phyloP scores from a whole-genome alignment of 768 basidiomycete species.

The Udeniomyces megalosporus region DNA sequence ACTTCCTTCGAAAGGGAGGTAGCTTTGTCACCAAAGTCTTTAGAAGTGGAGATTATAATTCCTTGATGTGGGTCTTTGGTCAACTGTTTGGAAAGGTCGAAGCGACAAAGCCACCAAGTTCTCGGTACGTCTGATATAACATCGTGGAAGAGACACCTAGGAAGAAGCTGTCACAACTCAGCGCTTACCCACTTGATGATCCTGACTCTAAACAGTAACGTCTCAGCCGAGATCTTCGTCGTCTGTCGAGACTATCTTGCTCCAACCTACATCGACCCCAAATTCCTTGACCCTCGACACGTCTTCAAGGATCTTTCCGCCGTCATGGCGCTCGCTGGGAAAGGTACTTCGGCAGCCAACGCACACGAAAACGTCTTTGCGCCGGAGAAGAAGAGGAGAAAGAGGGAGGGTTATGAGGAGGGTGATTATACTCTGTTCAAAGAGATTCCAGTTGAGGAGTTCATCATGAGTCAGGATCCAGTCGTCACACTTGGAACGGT shows the following conservation, averaged over 20 bases:
- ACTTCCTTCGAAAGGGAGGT: slow-evolving; percentile 82
- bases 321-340: slow-evolving; percentile 16
- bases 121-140: slow-evolving; percentile 49
- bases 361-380: slow-evolving; percentile 72
- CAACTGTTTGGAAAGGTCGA: slow-evolving; percentile 93
- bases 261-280: slow-evolving; percentile 89
- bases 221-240: slow-evolving; percentile 99
- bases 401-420: slow-evolving; percentile 87
- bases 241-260: slow-evolving; percentile 89
- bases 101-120: slow-evolving; percentile 95
- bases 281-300: slow-evolving; percentile 91
- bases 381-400: slow-evolving; percentile 86
- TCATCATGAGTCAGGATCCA: slow-evolving; percentile 52
- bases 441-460: slow-evolving; percentile 49
- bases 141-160: too few species aligned
- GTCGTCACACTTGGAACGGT: slow-evolving; percentile 58
- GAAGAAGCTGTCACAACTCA: too few species aligned
- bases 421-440: slow-evolving; percentile 85
- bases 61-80: slow-evolving; percentile 94
- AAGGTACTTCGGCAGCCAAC: slow-evolving; percentile 42
- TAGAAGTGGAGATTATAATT: slow-evolving; percentile 95
- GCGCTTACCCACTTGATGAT: too few species aligned
- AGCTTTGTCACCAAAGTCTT: slow-evolving; percentile 98
- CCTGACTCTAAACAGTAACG: slow-evolving; percentile 55
- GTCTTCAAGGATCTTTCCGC: slow-evolving; percentile 83